Evolutionary conservation across 1,284 basidiomycete species (phyloP), one percentile per base, ranked within the genome.

Genomic region (Marasmius sp.): DNA sequence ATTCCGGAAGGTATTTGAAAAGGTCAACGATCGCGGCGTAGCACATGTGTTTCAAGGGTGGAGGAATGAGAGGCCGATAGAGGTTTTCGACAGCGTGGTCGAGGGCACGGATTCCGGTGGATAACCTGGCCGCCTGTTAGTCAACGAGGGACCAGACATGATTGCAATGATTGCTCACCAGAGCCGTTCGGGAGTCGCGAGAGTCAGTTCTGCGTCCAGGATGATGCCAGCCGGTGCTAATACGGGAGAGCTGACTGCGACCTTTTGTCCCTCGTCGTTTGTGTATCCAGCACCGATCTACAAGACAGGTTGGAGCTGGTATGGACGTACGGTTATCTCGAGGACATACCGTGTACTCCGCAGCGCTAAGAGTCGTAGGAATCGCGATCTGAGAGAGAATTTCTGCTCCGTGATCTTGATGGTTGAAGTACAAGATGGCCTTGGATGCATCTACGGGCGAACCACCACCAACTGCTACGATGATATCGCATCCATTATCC

Each of bases 301-400:
- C 38, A 9, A 51, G 41, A 33, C 20, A n/a, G 5, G n/a, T 43
- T 51, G 53, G 36, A 36, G 37, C 61, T 61, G 59, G 63, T 18
- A 18, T 12, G 22, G 51, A 57, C 16, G 63, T 69, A 50, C 65
- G 63, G 18, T 58, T 53, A 16, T 33, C 11, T 61, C 51, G 50
- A 38, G n/a, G 7, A 70, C 81, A 62, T 64, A 87, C 89, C 53
- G 81, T 81, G 69, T 89, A 91, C 69, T 94, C 92, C 0, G 92
- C 93, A 1, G 91, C 91, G 65, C 88, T 91, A 37, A 94, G 75
- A 6, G 92, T 93, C 1, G 92, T 94, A 0, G 92, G 92, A 57
- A 94, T 86, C 5, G 91, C 89, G 61, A 94, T 87, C 66, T 88
- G 84, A 38, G 68, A 80, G 59, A 75, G 78, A 68, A 67, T 79